phyloP scores from a whole-genome alignment of 2,329 filamentous ascomycete species.

The Colletotrichum sp. region DNA sequence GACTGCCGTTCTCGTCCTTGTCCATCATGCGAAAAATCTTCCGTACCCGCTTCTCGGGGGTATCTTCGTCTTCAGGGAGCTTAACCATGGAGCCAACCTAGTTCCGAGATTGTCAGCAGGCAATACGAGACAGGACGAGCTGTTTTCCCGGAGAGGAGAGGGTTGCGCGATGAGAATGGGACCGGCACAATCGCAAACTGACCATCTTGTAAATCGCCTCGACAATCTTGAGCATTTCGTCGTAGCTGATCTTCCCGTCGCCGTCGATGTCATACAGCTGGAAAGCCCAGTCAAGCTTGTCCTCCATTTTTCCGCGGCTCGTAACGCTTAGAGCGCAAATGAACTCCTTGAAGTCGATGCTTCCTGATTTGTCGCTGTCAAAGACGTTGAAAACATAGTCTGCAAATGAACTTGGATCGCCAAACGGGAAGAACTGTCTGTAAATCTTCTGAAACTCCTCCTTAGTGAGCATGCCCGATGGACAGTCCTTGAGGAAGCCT shows the following conservation, averaged over 20 bases:
- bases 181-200: slow-evolving; percentile 23
- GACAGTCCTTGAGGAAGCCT: slow-evolving; percentile 99
- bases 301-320: slow-evolving; percentile 97
- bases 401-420: slow-evolving; percentile 95
- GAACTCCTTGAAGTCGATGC: slow-evolving; percentile 99
- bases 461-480: slow-evolving; percentile 94
- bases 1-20: slow-evolving; percentile 97
- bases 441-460: slow-evolving; percentile 99
- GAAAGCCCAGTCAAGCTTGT: slow-evolving; percentile 99
- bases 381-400: slow-evolving; percentile 99
- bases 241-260: slow-evolving; percentile 98
- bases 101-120: background rate
- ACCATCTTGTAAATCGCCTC: slow-evolving; percentile 99
- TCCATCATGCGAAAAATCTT: slow-evolving; percentile 99
- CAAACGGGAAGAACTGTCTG: slow-evolving; percentile 98
- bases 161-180: background rate
- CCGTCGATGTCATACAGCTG: slow-evolving; percentile 99
- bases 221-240: slow-evolving; percentile 98
- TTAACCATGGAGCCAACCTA: slow-evolving; percentile 99
- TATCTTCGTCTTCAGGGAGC: slow-evolving; percentile 97
- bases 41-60: slow-evolving; percentile 94
- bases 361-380: slow-evolving; percentile 94
- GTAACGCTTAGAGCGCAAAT: slow-evolving; percentile 98
- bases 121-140: background rate
- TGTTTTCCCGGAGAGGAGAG: background rate